These are phyloP conservation scores for Fraxinus sp. DNA, from an alignment of 305 asterid species.

Conservation along the genomic window DNA sequence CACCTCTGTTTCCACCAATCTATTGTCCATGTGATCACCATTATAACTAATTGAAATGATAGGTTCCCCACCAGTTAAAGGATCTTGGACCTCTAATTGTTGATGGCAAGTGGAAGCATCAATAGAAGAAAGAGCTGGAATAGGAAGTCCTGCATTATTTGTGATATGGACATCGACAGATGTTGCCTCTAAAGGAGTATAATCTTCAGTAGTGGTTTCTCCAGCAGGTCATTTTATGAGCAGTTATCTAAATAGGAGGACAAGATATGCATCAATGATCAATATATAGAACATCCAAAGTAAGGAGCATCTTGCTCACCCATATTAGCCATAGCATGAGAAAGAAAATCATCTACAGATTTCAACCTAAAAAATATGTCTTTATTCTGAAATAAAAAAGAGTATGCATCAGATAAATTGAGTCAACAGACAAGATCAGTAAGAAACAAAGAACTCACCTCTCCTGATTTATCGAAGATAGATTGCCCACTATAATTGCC, in stretches of 20 bases:
- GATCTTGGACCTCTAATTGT: constrained; percentile 32
- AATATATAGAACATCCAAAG: constrained; percentile 15
- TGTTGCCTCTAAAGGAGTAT: constrained; percentile 33
- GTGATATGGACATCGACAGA: constrained; percentile 18
- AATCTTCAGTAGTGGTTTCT: constrained; percentile 27
- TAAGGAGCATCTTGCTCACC: constrained; percentile 36
- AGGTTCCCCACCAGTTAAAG: constrained; percentile 36
- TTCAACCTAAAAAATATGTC: constrained; percentile 43
- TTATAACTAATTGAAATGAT: constrained; percentile 35
- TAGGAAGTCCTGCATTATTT: constrained; percentile 28
- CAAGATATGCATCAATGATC: background rate
- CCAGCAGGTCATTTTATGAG: constrained; percentile 2
- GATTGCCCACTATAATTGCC: constrained; percentile 34
- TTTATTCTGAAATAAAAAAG: constrained; percentile 41
- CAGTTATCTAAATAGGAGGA: background rate
- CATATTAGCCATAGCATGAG: constrained; percentile 29
- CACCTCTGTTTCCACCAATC: constrained; percentile 38
- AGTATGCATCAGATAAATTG: constrained; percentile 22
- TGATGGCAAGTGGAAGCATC: constrained; percentile 33
- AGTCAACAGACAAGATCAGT: constrained; percentile 7
- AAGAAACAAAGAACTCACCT: constrained; percentile 39
- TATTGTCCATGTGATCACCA: constrained; percentile 23
- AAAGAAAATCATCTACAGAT: constrained; percentile 44
- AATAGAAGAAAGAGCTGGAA: constrained; percentile 25
- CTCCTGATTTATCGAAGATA: constrained; percentile 41